phyloP scores from a whole-genome alignment of 179 eudicot species.

The Carnegiea gigantea region DNA sequence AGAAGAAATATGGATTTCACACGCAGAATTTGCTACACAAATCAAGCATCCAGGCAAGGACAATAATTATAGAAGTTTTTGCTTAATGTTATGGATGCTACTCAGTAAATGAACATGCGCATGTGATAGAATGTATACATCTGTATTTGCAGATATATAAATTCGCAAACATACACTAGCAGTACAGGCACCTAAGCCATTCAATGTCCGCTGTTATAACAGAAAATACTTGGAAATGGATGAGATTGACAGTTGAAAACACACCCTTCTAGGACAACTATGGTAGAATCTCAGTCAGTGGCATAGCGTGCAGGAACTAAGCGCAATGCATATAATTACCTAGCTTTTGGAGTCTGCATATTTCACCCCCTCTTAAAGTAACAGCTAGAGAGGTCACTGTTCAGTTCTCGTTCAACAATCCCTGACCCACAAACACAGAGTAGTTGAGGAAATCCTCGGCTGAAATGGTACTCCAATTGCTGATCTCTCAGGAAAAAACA shows the following conservation, averaged over 20 bases:
- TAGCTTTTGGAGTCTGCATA: constrained; percentile 84
- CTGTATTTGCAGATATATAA: background rate
- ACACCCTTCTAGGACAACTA: background rate
- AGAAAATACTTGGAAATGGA: background rate
- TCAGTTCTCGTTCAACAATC: constrained; percentile 27
- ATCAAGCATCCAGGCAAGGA: background rate
- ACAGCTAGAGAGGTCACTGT: constrained; percentile 14
- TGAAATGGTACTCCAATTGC: constrained; percentile 4
- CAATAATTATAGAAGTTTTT: too few species aligned
- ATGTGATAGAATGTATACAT: background rate
- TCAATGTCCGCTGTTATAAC: background rate
- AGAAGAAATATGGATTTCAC: background rate
- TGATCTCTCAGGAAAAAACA: constrained; percentile 27
- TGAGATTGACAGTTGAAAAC: background rate
- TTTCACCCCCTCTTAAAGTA: constrained; percentile 25
- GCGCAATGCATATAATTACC: constrained; percentile 39
- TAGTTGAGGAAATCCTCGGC: constrained; percentile 2
- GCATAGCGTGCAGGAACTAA: background rate
- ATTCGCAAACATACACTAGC: background rate
- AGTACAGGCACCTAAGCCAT: background rate
- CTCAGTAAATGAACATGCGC: background rate
- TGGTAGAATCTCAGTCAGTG: too few species aligned
- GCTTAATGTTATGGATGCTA: background rate
- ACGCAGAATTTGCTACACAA: background rate
- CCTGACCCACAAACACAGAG: constrained; percentile 36